Evolutionary conservation across 805 yeast genomes (phyloP), one percentile per base, ranked within the genome.

Genomic region (Metschnikowia rubicola): DNA sequence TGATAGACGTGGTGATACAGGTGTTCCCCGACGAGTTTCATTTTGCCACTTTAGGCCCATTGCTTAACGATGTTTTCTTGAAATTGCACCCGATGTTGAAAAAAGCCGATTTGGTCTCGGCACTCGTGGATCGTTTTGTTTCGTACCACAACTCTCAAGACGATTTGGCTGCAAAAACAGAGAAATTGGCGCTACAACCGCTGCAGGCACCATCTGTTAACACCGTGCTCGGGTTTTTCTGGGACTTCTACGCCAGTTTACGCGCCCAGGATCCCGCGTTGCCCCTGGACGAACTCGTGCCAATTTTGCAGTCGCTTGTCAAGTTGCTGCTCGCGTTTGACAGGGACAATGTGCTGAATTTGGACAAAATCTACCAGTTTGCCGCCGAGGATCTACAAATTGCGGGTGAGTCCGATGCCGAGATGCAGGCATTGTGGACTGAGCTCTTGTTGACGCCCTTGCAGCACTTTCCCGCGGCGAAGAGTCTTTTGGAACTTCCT

Each of bases 21-120:
- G 95, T 91, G 1, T 94, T 94, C 70, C 97, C 98, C 1, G 97
- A 88, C 59, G 88, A 86, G 53, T 92, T 86, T 64, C 98, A 94
- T 59, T 68, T 90, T 50, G 75, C 75, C 17, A 88, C 97, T 0
- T 71, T 94, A 56, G 82, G 83, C 44, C 67, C 70, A 30, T 80
- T 87, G 54, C 73, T 94, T 54, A 63, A 62, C 41, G 76, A 75
- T 30, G 81, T 91, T 1, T 78, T 88, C 17, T 66, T 83, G 44
- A 75, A 79, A 47, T 70, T 94, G 50, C 83, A 81, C 60, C 90
- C 94, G 1, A 74, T 77, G 39, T 86, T 88, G n/a, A 76, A 81
- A 37, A 74, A 86, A 46, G 78, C 82, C 37, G 83, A 79, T 46
- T 77, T 91, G 30, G 72, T 91, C 30, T 67, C 81, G 12, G 79